Percentiles rank a stretch among this genome's conserved stretches.
Conservation (phyloP, 164 flowering plant genomes). For the Hamamelis virginiana region DNA sequence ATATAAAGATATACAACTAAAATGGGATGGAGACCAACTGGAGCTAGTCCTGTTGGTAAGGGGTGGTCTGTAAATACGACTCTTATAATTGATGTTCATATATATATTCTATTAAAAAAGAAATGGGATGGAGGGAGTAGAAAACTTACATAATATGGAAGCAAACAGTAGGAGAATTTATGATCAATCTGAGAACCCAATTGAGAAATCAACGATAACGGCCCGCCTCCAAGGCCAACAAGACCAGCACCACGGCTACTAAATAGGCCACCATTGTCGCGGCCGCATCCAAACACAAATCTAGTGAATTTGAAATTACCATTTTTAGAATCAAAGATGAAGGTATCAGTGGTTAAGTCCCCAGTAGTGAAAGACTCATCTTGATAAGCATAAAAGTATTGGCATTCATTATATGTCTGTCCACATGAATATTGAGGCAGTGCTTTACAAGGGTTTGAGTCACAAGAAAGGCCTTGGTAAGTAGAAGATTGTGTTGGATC, state of each 20-base stretch:
- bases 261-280: conserved; percentile 23
- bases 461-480: conserved; percentile 24
- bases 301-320: conserved; percentile 1
- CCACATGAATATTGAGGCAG: not conserved
- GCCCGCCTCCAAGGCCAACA: conserved; percentile 32
- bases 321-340: conserved; percentile 23
- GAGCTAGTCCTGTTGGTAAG: too few species aligned
- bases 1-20: too few species aligned
- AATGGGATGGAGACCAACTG: too few species aligned
- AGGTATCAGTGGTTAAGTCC: conserved; percentile 22
- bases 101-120: too few species aligned
- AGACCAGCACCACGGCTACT: conserved; percentile 17
- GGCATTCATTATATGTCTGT: not conserved
- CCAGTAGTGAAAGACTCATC: conserved; percentile 29
- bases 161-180: conserved; percentile 29
- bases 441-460: conserved; percentile 12
- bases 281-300: conserved; percentile 29
- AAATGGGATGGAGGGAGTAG: too few species aligned
- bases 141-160: too few species aligned
- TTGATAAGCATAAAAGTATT: conserved; percentile 20
- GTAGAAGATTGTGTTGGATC: conserved; percentile 23
- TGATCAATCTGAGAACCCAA: conserved; percentile 3
- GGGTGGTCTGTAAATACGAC: too few species aligned
- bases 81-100: too few species aligned
- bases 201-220: conserved; percentile 20